These are phyloP conservation scores for Talaromyces sp. DNA, from an alignment of 2,329 filamentous ascomycete genomes.

Conservation along the genomic window DNA sequence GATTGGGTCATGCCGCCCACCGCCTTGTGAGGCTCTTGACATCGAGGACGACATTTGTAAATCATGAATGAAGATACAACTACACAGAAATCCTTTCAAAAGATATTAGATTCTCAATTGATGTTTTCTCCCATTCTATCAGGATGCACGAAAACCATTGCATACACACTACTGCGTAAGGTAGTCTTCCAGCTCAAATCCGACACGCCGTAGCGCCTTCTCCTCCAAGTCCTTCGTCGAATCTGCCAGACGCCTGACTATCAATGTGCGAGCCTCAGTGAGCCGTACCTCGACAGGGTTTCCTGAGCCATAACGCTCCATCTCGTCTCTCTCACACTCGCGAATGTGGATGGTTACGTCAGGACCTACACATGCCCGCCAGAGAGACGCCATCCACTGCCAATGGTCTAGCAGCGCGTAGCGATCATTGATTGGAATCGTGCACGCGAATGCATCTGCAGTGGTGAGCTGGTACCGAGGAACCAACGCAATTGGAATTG, in stretches of 20 bases:
- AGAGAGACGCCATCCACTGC: slow-evolving; percentile 94
- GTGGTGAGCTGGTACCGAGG: slow-evolving; percentile 74
- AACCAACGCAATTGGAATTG: slow-evolving; percentile 67
- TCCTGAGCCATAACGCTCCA: slow-evolving; percentile 34
- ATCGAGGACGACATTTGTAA: not conserved
- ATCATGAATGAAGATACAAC: not conserved
- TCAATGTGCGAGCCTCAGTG: slow-evolving; percentile 45
- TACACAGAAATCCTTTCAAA: not conserved
- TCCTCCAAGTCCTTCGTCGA: slow-evolving; percentile 51
- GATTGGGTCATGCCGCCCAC: not conserved
- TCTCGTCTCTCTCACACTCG: slow-evolving; percentile 35
- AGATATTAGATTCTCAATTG: not conserved
- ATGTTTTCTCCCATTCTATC: not conserved
- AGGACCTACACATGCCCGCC: slow-evolving; percentile 77
- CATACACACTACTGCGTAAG: slow-evolving; percentile 37
- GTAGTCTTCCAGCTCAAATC: slow-evolving; percentile 82
- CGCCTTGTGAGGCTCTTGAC: not conserved
- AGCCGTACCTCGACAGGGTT: slow-evolving; percentile 52
- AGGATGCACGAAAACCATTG: not conserved
- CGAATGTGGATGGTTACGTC: slow-evolving; percentile 53
- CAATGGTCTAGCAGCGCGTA: slow-evolving; percentile 87
- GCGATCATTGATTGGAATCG: slow-evolving; percentile 67
- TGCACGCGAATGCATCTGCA: slow-evolving; percentile 68
- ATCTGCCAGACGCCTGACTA: slow-evolving; percentile 45
- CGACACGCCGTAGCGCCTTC: slow-evolving; percentile 66